These are phyloP conservation scores for Wickerhamomyces hampshirensis DNA, from an alignment of 805 yeast species.

Conservation along the genomic window DNA sequence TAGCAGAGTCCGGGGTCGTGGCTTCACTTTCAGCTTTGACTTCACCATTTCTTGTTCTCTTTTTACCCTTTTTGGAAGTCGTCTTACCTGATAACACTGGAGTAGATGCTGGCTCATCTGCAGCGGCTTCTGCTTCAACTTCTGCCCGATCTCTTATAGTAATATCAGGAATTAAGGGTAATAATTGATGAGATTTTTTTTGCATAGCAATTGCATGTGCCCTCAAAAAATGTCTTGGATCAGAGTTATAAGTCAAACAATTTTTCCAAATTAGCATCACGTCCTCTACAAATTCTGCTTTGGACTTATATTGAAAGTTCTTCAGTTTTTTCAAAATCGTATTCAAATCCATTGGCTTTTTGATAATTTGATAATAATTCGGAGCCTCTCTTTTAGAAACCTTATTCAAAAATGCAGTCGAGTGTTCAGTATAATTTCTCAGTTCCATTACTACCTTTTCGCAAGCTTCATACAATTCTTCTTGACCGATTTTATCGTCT, in stretches of 20 bases:
- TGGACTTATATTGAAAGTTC: conserved; percentile 73
- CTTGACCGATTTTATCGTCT: conserved; percentile 94
- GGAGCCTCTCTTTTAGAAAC: conserved; percentile 99
- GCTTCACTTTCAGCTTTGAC: conserved; percentile 27
- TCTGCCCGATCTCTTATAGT: conserved; percentile 68
- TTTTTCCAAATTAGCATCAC: conserved; percentile 93
- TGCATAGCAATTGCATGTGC: conserved; percentile 96
- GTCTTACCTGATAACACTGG: conserved; percentile 27
- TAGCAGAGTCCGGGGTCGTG: conserved; percentile 3
- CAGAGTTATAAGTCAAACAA: conserved; percentile 89
- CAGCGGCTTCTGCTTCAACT: conserved; percentile 45
- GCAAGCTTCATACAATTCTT: conserved; percentile 94
- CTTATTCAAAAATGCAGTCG: conserved; percentile 90
- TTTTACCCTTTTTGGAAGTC: conserved; percentile 34
- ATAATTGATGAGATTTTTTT: conserved; percentile 69
- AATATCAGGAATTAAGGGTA: conserved; percentile 88
- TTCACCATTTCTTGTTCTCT: conserved; percentile 32
- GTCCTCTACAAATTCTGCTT: conserved; percentile 91
- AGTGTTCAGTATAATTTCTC: conserved; percentile 91
- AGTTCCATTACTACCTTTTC: conserved; percentile 90
- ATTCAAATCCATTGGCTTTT: conserved; percentile 93
- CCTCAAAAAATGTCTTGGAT: conserved; percentile 86
- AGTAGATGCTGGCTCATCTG: conserved; percentile 20
- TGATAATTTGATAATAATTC: conserved; percentile 84
- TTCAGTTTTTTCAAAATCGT: conserved; percentile 90